Evolutionary conservation across 257 asterid genomes (phyloP).

Genomic region (Solanum gandarillasii): DNA sequence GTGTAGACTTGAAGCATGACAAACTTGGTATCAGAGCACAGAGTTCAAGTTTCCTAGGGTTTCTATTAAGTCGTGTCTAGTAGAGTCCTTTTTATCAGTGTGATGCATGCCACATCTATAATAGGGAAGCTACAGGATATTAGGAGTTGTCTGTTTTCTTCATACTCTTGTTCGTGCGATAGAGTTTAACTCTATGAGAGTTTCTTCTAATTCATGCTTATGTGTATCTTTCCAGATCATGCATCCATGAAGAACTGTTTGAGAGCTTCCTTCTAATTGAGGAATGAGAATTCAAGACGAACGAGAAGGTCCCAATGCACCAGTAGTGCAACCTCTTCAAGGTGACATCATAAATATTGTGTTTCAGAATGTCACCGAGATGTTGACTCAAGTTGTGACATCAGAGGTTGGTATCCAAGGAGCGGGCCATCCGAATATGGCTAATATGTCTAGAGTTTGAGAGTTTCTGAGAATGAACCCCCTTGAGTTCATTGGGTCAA

Average conservation of each 20-base stretch:
- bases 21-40: background rate
- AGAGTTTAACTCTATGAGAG: background rate
- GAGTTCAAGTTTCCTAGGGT: background rate
- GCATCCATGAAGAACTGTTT: background rate
- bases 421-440: background rate
- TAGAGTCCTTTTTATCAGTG: background rate
- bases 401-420: background rate
- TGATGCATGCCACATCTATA: background rate
- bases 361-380: background rate
- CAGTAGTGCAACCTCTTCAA: background rate
- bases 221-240: background rate
- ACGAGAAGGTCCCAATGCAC: background rate
- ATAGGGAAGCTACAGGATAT: background rate
- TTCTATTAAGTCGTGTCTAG: background rate
- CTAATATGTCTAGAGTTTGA: background rate
- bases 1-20: background rate
- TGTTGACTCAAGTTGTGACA: background rate
- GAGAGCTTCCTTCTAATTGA: background rate
- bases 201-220: too few species aligned
- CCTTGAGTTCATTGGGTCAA: background rate
- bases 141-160: background rate
- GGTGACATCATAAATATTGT: background rate
- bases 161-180: background rate
- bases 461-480: background rate
- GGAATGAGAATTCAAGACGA: background rate